Evolutionary conservation across 257 asterid species (phyloP).

Genomic region (Fraxinus quadrangulata): DNA sequence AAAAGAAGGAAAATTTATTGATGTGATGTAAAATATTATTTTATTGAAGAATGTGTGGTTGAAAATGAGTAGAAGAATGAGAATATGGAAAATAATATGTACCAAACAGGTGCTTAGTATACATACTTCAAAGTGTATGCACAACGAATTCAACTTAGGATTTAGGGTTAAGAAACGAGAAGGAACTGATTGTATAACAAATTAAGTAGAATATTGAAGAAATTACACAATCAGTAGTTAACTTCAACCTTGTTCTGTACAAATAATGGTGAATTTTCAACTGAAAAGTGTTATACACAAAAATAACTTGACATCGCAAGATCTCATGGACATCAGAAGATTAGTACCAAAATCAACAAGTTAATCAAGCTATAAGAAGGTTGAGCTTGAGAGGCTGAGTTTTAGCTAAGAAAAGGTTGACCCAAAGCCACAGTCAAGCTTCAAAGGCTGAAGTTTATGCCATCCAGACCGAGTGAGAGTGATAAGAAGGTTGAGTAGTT

Average conservation of each 20-base stretch:
- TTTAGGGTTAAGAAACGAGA: not conserved
- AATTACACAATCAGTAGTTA: not conserved
- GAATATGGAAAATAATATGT: too few relatives aligned
- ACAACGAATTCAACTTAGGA: not conserved
- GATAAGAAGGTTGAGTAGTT: not conserved
- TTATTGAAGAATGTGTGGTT: too few relatives aligned
- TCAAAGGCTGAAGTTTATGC: not conserved
- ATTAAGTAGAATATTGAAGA: too few relatives aligned
- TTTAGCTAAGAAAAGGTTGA: too few relatives aligned
- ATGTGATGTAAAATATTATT: too few relatives aligned
- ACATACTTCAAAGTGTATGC: not conserved
- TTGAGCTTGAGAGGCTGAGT: not conserved
- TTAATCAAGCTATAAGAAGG: not conserved
- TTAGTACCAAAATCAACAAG: not conserved
- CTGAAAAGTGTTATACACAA: not conserved
- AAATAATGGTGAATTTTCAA: not conserved
- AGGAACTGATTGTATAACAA: not conserved
- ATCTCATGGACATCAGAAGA: not conserved
- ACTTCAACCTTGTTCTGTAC: not conserved
- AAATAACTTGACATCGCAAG: not conserved
- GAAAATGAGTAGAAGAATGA: too few relatives aligned
- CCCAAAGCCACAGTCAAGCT: not conserved
- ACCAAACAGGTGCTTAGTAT: too few relatives aligned
- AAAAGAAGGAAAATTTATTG: too few relatives aligned
- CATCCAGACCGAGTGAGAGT: not conserved